Base-by-base conservation (phyloP, 1,139 yeast genomes). In the Protomyces macrosporus region DNA sequence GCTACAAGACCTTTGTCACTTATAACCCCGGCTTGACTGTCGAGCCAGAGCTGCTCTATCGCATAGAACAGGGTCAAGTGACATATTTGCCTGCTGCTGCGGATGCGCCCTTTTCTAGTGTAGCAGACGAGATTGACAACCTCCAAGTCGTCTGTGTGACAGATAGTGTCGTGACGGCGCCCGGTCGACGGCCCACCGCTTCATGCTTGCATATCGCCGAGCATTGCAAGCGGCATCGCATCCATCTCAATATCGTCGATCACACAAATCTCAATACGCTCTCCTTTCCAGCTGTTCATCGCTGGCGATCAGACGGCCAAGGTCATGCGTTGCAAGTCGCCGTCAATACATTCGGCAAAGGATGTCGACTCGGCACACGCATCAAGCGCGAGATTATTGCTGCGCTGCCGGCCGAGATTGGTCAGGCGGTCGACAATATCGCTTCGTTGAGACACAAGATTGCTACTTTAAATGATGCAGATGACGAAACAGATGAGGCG, bases 261-360 rank as follows among this genome's bases (percentile, higher is more conserved):
- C 81, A 84, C 5, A 85, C 91, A 0, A 84, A 84, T 52, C 78
- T 81, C 48, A 88, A 95, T 65, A 83, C 91, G 0, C 91, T 91
- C 72, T 84, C 95, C 0, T 73, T 90, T 65, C 77, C 90, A 45
- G 88, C 97, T 0, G 84, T 93, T 0, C 83, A 58, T 42, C 42
- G 62, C n/a, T 58, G 62, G 62, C 33, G 62, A 16, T 39, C 52
- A 6, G 50, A 55, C 14, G n/a, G 82, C 71, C 76, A 77, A 0
- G 84, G 86, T 64, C 95, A 95, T 1, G 85, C 83, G 67, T 84
- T 91, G 75, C 95, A 88, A 73, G 71, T 91, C 60, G 96, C 96
- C 0, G 84, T 91, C 4, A 85, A 95, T 6, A 91, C 98, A 0
- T 82, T 85, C 45, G 96, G 97, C 0, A 88, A 88, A 74, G 97